These are phyloP conservation scores for Sugiyamaella marilandica DNA, from an alignment of 805 yeast genomes.

Conservation along the genomic window DNA sequence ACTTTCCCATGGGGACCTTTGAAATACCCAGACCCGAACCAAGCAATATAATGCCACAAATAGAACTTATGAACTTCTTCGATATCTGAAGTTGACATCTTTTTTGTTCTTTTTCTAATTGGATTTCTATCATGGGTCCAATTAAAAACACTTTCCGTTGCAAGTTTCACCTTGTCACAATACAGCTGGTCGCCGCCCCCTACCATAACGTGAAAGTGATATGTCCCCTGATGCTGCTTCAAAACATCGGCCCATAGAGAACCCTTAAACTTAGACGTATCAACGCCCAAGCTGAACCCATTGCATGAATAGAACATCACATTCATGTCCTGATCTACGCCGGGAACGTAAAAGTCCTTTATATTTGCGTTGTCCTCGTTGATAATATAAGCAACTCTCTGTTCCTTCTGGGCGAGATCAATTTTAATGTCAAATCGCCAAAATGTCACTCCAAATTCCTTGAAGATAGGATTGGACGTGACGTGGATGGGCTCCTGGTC, in stretches of 20 bases:
- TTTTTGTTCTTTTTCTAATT: conserved; percentile 41
- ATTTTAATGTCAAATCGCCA: conserved; percentile 62
- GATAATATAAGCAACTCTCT: conserved; percentile 57
- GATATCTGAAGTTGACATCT: conserved; percentile 44
- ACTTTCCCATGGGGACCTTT: conserved; percentile 62
- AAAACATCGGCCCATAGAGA: conserved; percentile 85
- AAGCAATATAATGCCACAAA: conserved; percentile 65
- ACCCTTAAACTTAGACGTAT: conserved; percentile 61
- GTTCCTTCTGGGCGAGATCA: conserved; percentile 46
- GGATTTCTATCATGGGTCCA: conserved; percentile 60
- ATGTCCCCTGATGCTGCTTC: conserved; percentile 49
- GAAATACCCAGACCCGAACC: conserved; percentile 94
- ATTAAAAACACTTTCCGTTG: conserved; percentile 42
- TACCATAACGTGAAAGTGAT: conserved; percentile 83
- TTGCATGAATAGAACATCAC: conserved; percentile 82
- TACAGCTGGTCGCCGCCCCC: conserved; percentile 98
- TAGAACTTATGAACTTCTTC: conserved; percentile 62
- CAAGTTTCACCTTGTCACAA: conserved; percentile 70
- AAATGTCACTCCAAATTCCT: conserved; percentile 48
- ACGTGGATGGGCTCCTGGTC: neutral
- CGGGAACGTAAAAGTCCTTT: conserved; percentile 68
- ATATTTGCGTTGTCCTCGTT: conserved; percentile 41
- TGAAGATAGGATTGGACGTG: conserved; percentile 39
- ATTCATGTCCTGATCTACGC: conserved; percentile 64
- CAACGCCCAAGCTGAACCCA: conserved; percentile 76